Percentiles rank a stretch among this genome's conserved stretches.
These are phyloP conservation scores for Arthrobotrys entomopaga DNA, from an alignment of 2,329 filamentous ascomycete genomes.

Conservation along the genomic window DNA sequence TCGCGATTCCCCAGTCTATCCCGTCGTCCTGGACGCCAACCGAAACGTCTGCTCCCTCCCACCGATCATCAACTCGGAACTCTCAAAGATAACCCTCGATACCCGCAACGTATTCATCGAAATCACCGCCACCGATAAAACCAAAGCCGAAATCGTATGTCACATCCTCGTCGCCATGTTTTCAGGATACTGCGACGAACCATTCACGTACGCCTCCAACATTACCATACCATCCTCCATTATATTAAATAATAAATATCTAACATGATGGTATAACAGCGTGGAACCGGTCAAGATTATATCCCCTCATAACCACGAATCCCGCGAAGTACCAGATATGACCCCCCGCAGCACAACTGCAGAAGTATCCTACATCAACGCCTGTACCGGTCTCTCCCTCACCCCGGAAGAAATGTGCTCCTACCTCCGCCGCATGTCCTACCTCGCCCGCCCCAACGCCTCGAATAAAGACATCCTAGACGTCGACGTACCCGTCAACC, in stretches of 20 bases:
- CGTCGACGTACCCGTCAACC: conserved; percentile 84
- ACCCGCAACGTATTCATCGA: conserved; percentile 97
- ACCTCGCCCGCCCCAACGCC: conserved; percentile 78
- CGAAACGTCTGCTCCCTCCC: conserved; percentile 89
- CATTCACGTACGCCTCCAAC: conserved; percentile 73
- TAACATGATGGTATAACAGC: conserved; percentile 57
- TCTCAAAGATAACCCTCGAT: conserved; percentile 92
- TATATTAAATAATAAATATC: conserved; percentile 11
- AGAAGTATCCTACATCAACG: conserved; percentile 92
- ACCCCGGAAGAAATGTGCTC: conserved; percentile 79
- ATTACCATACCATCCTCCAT: not conserved
- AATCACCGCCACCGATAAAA: conserved; percentile 93
- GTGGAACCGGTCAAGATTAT: conserved; percentile 93
- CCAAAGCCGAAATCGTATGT: conserved; percentile 94
- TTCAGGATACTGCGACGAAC: conserved; percentile 85
- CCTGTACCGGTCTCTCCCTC: conserved; percentile 84
- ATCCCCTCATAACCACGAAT: conserved; percentile 88
- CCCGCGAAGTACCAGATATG: conserved; percentile 82
- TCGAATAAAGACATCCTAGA: conserved; percentile 77
- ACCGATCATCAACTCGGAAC: conserved; percentile 96
- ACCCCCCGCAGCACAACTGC: conserved; percentile 80
- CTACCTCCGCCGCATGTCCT: conserved; percentile 88
- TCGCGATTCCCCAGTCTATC: conserved; percentile 90
- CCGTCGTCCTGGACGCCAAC: conserved; percentile 92
- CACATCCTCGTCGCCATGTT: conserved; percentile 99